phyloP scores from a whole-genome alignment of 495 filamentous ascomycete species.

The Trichodelitschia bisporula region DNA sequence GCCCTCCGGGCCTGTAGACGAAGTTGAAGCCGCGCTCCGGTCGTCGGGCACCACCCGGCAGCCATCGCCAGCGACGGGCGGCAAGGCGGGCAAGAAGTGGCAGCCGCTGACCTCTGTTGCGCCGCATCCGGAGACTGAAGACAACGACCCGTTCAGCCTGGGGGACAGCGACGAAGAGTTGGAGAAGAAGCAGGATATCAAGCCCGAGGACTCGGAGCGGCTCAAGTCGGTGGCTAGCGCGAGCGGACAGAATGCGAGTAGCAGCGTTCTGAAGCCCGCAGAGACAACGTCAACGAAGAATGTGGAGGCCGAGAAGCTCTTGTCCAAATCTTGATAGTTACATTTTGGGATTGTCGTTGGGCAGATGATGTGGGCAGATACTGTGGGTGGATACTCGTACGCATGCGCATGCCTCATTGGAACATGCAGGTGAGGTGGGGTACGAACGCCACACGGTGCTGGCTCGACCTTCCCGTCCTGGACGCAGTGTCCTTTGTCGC shows the following conservation, averaged over 20 bases:
- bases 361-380: too few relatives aligned
- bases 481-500: too few relatives aligned
- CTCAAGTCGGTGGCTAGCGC: constrained; percentile 47
- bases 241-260: constrained; percentile 11
- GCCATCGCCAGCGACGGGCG: constrained; percentile 18
- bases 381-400: too few relatives aligned
- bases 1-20: constrained; percentile 34
- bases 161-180: constrained; percentile 91
- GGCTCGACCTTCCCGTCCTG: too few relatives aligned
- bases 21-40: constrained; percentile 54
- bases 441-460: too few relatives aligned
- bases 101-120: constrained; percentile 76
- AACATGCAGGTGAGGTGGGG: too few relatives aligned
- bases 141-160: constrained; percentile 89
- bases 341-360: too few relatives aligned
- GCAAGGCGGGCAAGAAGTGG: constrained; percentile 54
- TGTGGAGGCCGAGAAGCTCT: constrained; percentile 19
- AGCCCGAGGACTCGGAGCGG: constrained; percentile 39
- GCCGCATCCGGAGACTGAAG: constrained; percentile 53
- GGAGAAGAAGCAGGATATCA: constrained; percentile 36
- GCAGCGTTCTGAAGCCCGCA: constrained; percentile 15
- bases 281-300: constrained; percentile 19
- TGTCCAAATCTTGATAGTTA: too few relatives aligned
- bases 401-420: too few relatives aligned
- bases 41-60: constrained; percentile 18